Evolutionary conservation across 2,329 filamentous ascomycete species (phyloP).

Genomic region (Chrysoporthe deuterocubensis): DNA sequence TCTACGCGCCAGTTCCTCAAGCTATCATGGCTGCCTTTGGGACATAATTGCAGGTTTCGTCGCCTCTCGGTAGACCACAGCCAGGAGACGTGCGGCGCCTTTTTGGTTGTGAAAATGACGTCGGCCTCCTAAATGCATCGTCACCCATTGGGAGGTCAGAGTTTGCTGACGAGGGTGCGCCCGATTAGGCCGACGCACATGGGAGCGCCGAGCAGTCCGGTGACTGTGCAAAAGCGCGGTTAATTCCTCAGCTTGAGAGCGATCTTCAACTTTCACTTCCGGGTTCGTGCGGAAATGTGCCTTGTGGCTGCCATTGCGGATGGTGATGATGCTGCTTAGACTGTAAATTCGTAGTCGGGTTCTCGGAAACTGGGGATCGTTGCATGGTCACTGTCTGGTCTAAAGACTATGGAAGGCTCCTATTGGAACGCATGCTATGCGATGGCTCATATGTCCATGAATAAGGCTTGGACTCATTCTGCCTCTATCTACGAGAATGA

Average conservation of each 20-base stretch:
- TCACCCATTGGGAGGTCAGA: background rate
- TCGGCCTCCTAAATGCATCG: background rate
- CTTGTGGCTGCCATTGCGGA: background rate
- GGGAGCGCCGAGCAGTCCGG: background rate
- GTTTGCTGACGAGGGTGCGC: background rate
- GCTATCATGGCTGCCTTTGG: slow-evolving; percentile 54
- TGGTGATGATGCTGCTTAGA: background rate
- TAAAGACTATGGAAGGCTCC: background rate
- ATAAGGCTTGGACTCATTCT: background rate
- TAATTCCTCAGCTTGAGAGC: background rate
- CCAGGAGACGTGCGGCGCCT: background rate
- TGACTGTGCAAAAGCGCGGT: background rate
- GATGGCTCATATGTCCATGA: background rate
- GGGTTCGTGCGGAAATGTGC: background rate
- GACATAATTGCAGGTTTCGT: background rate
- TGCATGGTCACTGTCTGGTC: background rate
- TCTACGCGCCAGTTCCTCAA: slow-evolving; percentile 65
- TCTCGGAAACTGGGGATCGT: background rate
- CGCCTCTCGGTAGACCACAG: background rate
- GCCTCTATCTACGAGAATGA: background rate
- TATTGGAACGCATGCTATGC: background rate
- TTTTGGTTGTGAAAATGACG: background rate
- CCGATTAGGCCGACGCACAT: background rate
- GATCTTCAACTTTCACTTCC: background rate
- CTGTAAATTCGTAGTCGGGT: background rate